These are phyloP conservation scores for Colletotrichum gloeosporioides DNA, from an alignment of 2,329 filamentous ascomycete species.

Conservation along the genomic window DNA sequence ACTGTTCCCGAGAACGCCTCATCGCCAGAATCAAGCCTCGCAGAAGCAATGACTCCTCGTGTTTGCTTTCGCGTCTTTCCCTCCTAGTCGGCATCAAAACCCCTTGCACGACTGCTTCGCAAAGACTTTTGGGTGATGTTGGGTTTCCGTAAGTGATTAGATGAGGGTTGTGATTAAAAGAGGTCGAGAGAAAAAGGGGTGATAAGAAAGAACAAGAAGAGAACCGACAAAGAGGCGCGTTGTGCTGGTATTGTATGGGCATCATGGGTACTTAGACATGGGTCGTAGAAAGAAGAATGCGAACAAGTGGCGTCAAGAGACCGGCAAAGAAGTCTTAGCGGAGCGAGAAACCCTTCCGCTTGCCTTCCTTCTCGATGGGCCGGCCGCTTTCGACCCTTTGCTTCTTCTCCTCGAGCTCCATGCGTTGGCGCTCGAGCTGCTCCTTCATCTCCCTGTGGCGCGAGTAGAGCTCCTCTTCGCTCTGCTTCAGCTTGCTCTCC, in stretches of 20 bases:
- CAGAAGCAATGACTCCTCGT: conserved; percentile 20
- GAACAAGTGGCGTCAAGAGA: conserved; percentile 8
- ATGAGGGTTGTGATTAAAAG: conserved; percentile 23
- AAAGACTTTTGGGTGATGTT: conserved; percentile 40
- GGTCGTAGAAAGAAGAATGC: conserved; percentile 46
- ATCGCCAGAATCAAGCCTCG: conserved; percentile 22
- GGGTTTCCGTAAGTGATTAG: conserved; percentile 32
- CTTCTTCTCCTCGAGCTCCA: conserved; percentile 99
- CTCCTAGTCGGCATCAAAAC: conserved; percentile 34
- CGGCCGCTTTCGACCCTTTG: conserved; percentile 90
- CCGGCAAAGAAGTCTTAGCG: conserved; percentile 65
- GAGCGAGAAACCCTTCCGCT: conserved; percentile 99
- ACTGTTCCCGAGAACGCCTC: conserved; percentile 22
- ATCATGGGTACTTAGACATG: conserved; percentile 64
- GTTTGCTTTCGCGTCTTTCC: conserved; percentile 19
- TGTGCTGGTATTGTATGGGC: conserved; percentile 64
- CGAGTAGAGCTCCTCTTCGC: conserved; percentile 97
- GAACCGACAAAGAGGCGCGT: conserved; percentile 50
- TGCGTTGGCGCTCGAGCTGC: conserved; percentile 92
- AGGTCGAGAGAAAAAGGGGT: conserved; percentile 22
- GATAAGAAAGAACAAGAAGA: conserved; percentile 23
- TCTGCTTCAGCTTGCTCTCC: conserved; percentile 99
- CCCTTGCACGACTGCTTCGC: conserved; percentile 40
- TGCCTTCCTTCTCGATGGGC: conserved; percentile 95
- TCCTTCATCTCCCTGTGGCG: conserved; percentile 99